Conservation (phyloP, 2,329 filamentous ascomycete genomes). For the Aureobasidium sp. region DNA sequence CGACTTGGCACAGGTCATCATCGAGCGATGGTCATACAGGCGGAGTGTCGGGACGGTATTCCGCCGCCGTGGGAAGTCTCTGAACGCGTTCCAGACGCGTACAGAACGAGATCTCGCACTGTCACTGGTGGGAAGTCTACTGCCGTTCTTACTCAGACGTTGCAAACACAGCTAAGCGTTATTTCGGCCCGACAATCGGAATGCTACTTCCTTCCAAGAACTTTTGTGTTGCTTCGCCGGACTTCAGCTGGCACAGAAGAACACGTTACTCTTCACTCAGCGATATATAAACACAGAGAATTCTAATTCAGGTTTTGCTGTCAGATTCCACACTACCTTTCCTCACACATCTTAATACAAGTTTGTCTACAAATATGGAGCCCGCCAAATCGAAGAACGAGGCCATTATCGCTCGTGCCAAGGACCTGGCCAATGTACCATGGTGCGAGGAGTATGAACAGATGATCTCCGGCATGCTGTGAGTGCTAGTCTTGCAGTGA, state of each 20-base stretch:
- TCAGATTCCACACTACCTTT: no score
- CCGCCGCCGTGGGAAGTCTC: background rate
- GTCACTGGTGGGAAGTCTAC: background rate
- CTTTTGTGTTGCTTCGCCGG: slow-evolving; percentile 6
- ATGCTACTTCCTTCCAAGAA: background rate
- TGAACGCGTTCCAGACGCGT: background rate
- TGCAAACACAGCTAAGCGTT: background rate
- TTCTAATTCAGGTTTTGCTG: no score
- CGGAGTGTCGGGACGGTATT: background rate
- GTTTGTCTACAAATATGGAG: slow-evolving; percentile 13
- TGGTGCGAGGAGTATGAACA: slow-evolving; percentile 69
- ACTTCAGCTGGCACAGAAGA: background rate
- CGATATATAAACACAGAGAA: no score
- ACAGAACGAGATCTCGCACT: no score
- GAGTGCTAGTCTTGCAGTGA: slow-evolving; percentile 26
- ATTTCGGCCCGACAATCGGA: slow-evolving; percentile 3
- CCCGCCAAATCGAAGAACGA: slow-evolving; percentile 20
- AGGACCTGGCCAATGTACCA: slow-evolving; percentile 56
- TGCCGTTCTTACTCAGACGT: background rate
- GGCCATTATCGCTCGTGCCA: slow-evolving; percentile 37
- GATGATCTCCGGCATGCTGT: slow-evolving; percentile 72
- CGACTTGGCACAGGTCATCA: background rate
- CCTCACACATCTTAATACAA: no score
- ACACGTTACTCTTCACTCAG: background rate
- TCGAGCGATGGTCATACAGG: background rate